phyloP scores from a whole-genome alignment of 140 eudicot species.

The Oenanthe javanica region DNA sequence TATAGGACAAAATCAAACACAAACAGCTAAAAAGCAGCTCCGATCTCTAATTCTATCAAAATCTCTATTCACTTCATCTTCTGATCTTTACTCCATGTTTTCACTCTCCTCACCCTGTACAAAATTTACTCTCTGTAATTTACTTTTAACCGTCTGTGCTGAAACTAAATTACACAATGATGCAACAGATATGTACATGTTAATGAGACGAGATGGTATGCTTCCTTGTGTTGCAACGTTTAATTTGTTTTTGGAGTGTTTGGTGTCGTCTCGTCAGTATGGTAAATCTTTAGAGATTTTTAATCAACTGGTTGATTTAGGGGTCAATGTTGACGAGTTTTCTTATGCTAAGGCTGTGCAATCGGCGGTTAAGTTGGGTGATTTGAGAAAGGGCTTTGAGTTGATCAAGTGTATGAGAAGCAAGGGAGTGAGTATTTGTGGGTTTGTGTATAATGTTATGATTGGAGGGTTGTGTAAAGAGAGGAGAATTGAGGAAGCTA shows the following conservation, averaged over 20 bases:
- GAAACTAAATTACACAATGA: conserved; percentile 37
- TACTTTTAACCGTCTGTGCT: conserved; percentile 38
- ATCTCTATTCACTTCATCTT: conserved; percentile 16
- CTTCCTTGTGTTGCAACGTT: conserved; percentile 45
- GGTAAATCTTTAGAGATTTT: conserved; percentile 30
- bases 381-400: conserved; percentile 39
- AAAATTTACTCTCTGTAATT: conserved; percentile 20
- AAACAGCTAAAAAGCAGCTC: conserved; percentile 40
- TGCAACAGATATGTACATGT: conserved; percentile 30
- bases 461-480: conserved; percentile 70
- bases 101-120: conserved; percentile 17
- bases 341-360: conserved; percentile 69
- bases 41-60: conserved; percentile 31
- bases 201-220: conserved; percentile 32
- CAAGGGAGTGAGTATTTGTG: conserved; percentile 24
- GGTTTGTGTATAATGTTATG: conserved; percentile 82
- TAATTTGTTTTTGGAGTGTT: conserved; percentile 42
- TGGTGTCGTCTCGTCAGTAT: conserved; percentile 33
- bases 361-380: conserved; percentile 61
- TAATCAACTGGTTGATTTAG: conserved; percentile 27
- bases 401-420: conserved; percentile 41
- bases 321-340: conserved; percentile 49
- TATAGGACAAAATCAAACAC: conserved; percentile 35
- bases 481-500: conserved; percentile 54
- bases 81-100: conserved; percentile 37